Evolutionary conservation across 768 basidiomycete species (phyloP).

Genomic region (Pisolithus microcarpus): DNA sequence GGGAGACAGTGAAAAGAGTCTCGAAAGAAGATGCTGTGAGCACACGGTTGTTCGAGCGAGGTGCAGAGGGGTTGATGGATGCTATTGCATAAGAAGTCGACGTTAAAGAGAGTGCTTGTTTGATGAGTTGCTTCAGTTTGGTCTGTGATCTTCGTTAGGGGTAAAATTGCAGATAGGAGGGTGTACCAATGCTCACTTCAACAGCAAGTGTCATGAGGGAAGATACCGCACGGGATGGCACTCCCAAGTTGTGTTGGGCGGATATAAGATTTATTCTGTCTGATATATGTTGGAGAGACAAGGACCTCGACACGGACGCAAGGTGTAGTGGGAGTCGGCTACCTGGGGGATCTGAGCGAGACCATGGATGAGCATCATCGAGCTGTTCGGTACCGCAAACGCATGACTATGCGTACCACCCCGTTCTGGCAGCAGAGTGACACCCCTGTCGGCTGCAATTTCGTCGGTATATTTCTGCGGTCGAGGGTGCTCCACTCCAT

Average conservation of each 20-base stretch:
- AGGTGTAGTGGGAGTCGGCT: slow-evolving; percentile 66
- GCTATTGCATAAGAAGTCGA: slow-evolving; percentile 70
- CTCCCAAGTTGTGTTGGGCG: slow-evolving; percentile 62
- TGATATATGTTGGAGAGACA: slow-evolving; percentile 68
- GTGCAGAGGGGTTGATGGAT: slow-evolving; percentile 57
- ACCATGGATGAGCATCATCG: background rate
- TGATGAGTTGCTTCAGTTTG: slow-evolving; percentile 78
- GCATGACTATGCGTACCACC: slow-evolving; percentile 38
- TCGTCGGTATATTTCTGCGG: slow-evolving; percentile 55
- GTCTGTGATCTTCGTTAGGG: slow-evolving; percentile 37
- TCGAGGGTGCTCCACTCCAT: slow-evolving; percentile 36
- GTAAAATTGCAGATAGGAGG: background rate
- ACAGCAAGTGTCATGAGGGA: slow-evolving; percentile 70
- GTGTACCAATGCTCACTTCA: slow-evolving; percentile 42
- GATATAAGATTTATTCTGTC: slow-evolving; percentile 79
- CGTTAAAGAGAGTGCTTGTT: slow-evolving; percentile 70
- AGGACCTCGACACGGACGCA: slow-evolving; percentile 65
- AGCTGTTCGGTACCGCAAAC: background rate
- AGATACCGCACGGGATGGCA: slow-evolving; percentile 57
- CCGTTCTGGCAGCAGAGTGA: slow-evolving; percentile 56
- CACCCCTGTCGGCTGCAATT: slow-evolving; percentile 61
- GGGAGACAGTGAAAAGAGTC: slow-evolving; percentile 69
- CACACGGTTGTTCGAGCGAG: slow-evolving; percentile 34
- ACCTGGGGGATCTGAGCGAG: slow-evolving; percentile 53
- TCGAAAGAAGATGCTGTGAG: slow-evolving; percentile 69